These are phyloP conservation scores for Cenchrus americanus DNA, from an alignment of 176 grass and related monocot genomes.

Conservation along the genomic window DNA sequence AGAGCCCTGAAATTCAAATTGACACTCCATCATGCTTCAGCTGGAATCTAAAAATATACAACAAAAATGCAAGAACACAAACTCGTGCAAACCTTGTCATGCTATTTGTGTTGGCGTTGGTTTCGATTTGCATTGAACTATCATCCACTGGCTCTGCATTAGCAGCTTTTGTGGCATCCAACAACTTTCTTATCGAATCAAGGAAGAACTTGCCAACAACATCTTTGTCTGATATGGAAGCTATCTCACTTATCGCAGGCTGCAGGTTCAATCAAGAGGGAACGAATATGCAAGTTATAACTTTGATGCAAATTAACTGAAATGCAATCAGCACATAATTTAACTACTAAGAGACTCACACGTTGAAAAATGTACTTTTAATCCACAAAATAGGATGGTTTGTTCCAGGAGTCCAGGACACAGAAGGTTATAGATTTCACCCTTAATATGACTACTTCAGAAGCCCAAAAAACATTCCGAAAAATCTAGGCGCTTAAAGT, in stretches of 20 bases:
- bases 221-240: slow-evolving; percentile 82
- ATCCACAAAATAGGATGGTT: slow-evolving; percentile 2
- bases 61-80: slow-evolving; percentile 31
- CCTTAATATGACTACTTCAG: background rate
- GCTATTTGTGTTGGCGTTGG: slow-evolving; percentile 46
- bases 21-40: background rate
- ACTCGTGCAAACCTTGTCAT: slow-evolving; percentile 55
- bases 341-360: slow-evolving; percentile 2
- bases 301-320: slow-evolving; percentile 29
- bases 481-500: background rate
- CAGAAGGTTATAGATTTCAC: background rate
- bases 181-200: slow-evolving; percentile 63
- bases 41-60: slow-evolving; percentile 29
- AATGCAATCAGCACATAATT: slow-evolving; percentile 19
- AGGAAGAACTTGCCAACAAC: slow-evolving; percentile 70
- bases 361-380: background rate
- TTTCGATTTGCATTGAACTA: slow-evolving; percentile 67
- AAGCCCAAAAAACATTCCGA: slow-evolving; percentile 10
- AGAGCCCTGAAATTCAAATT: slow-evolving; percentile 66
- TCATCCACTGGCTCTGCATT: slow-evolving; percentile 60
- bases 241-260: slow-evolving; percentile 78
- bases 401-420: background rate
- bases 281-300: slow-evolving; percentile 3
- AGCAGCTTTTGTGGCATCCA: slow-evolving; percentile 76
- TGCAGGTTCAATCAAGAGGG: slow-evolving; percentile 48